Percentiles rank a stretch among this genome's conserved stretches.
These are phyloP conservation scores for Triticum urartu DNA, from an alignment of 176 grass and related monocot species.

Conservation along the genomic window DNA sequence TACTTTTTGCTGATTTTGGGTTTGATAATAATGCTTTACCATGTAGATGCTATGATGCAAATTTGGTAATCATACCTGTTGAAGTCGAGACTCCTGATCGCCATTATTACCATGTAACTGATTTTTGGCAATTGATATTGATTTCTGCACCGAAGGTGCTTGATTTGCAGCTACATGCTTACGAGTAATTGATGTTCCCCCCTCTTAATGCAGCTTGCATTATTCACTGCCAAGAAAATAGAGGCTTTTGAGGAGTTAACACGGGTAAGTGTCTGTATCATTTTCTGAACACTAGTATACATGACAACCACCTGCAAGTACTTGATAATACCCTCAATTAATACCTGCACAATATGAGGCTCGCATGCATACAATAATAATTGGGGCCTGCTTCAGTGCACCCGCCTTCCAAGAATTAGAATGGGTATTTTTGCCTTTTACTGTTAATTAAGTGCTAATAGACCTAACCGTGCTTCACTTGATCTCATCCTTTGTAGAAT, in stretches of 20 bases:
- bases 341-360: background rate
- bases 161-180: background rate
- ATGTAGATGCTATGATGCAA: constrained; percentile 70
- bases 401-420: too few species aligned
- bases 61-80: constrained; percentile 71
- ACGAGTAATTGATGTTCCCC: constrained; percentile 23
- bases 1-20: background rate
- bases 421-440: too few species aligned
- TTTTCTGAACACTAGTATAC: background rate
- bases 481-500: too few species aligned
- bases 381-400: too few species aligned
- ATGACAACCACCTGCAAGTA: too few species aligned
- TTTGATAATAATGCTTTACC: constrained; percentile 22
- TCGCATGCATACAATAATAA: background rate
- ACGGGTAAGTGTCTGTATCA: constrained; percentile 51
- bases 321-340: background rate
- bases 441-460: too few species aligned
- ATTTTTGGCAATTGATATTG: background rate
- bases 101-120: constrained; percentile 75
- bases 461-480: too few species aligned
- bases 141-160: background rate
- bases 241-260: constrained; percentile 87
- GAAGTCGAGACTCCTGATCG: constrained; percentile 77
- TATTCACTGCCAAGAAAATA: constrained; percentile 73
- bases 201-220: constrained; percentile 50